Evolutionary conservation across 805 yeast species (phyloP), one percentile per base, ranked within the genome.

Genomic region (Hanseniaspora guilliermondii): DNA sequence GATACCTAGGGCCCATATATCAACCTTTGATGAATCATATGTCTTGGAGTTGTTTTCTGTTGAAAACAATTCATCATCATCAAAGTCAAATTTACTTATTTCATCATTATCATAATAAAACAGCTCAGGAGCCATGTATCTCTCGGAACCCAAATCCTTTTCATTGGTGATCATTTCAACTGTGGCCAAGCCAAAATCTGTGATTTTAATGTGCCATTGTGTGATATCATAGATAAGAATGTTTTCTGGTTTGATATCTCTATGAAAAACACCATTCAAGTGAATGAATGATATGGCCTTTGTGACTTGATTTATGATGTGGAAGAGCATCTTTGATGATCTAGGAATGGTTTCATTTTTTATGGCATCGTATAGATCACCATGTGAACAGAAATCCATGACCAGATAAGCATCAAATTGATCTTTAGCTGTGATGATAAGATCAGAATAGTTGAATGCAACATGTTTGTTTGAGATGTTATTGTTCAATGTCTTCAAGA

Each of bases 111-210:
- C 45, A 21, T 48, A 48, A n/a, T 38, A 39, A 64, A 87, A 82
- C 56, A 87, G 69, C 64, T 88, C 97, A 0, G 97, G 97, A 0
- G 96, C 94, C 97, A 88, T 88, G 68, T 88, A 88, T 58, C 95
- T 75, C 68, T 87, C 95, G 53, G 87, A 79, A 24, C 96, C 96
- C 56, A 87, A 85, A 58, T 86, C 95, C 65, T 87, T 85, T 62
- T 87, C 88, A 36, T 77, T 69, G 61, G 86, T 81, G 46, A 70
- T 68, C 47, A 71, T 70, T 33, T 66, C 63, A 6, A 67, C 66
- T 0, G 87, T 78, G 8, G 87, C 79, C 58, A 83, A 71, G 4
- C 89, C 89, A 86, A 87, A 83, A 67, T 83, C 88, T 55, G 87
- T 80, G 44, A 83, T 68, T 64, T 82, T 82, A 50, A 82, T 75